These are phyloP conservation scores for Penicillium sp. DNA, from an alignment of 2,329 filamentous ascomycete species.

Conservation along the genomic window DNA sequence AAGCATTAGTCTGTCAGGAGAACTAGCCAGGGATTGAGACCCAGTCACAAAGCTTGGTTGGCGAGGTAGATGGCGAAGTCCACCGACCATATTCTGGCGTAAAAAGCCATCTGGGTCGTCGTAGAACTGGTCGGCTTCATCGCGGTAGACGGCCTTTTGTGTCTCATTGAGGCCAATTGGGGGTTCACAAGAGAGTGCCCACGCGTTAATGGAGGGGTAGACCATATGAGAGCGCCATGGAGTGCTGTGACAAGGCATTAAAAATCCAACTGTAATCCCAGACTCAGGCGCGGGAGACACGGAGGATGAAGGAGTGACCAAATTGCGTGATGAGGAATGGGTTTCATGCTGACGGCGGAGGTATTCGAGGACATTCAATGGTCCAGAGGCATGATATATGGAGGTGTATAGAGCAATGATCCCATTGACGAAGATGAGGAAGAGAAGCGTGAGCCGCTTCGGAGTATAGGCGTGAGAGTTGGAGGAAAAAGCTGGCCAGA, in stretches of 20 bases:
- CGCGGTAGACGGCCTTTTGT: conserved; percentile 69
- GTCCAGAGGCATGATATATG: conserved; percentile 75
- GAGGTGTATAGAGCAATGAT: conserved; percentile 72
- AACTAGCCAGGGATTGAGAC: neutral
- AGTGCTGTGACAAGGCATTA: conserved; percentile 95
- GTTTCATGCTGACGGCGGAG: conserved; percentile 72
- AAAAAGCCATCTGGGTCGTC: conserved; percentile 62
- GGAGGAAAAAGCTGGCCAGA: conserved; percentile 47
- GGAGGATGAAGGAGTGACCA: conserved; percentile 2
- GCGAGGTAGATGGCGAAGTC: conserved; percentile 33
- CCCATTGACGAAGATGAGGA: conserved; percentile 65
- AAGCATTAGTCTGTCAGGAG: conserved; percentile 1
- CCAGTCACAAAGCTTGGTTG: conserved; percentile 32
- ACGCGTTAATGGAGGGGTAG: conserved; percentile 71
- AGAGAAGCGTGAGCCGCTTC: conserved; percentile 55
- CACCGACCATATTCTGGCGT: conserved; percentile 50
- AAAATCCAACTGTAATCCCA: conserved; percentile 66
- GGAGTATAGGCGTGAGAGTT: conserved; percentile 38
- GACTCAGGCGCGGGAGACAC: conserved; percentile 17
- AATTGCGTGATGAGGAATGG: conserved; percentile 45
- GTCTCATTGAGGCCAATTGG: conserved; percentile 65
- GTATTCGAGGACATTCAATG: conserved; percentile 71
- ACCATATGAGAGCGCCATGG: conserved; percentile 90
- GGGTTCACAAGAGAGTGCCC: conserved; percentile 88
- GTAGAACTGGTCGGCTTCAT: conserved; percentile 93